Evolutionary conservation across 2,329 filamentous ascomycete species (phyloP).

Genomic region (Pseudogymnoascus sp.): DNA sequence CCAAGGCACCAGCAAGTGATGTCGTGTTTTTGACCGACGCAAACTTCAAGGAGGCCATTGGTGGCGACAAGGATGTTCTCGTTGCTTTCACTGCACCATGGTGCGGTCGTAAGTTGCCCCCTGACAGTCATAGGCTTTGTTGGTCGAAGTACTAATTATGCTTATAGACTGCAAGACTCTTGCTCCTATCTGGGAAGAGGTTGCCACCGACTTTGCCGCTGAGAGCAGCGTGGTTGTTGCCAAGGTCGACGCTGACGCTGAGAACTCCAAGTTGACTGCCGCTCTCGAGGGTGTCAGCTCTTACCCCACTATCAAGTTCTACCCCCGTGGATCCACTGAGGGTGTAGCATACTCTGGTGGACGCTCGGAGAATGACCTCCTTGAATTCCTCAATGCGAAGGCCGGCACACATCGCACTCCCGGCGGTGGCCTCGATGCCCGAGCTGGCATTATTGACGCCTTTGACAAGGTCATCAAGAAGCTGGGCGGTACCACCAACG

Average conservation of each 20-base stretch:
- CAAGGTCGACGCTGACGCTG: conserved; percentile 90
- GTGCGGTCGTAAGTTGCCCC: conserved; percentile 82
- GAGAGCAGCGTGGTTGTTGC: conserved; percentile 79
- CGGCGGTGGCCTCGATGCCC: conserved; percentile 72
- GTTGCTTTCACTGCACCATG: conserved; percentile 97
- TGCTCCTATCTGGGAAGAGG: conserved; percentile 81
- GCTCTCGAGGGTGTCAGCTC: conserved; percentile 70
- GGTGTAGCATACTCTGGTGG: conserved; percentile 66
- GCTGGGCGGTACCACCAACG: conserved; percentile 53
- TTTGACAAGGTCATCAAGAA: conserved; percentile 72
- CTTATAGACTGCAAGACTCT: conserved; percentile 87
- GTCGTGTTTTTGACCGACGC: conserved; percentile 76
- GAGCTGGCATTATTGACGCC: conserved; percentile 74
- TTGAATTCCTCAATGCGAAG: conserved; percentile 82
- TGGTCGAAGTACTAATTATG: conserved; percentile 17
- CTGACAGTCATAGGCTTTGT: neutral
- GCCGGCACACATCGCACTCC: conserved; percentile 76
- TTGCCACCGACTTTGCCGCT: conserved; percentile 73
- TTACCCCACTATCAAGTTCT: conserved; percentile 98
- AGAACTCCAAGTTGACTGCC: conserved; percentile 74
- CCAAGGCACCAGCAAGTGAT: conserved; percentile 65
- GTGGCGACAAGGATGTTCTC: conserved; percentile 79
- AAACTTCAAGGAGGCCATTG: conserved; percentile 71
- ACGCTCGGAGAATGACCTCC: conserved; percentile 68
- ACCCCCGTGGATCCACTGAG: conserved; percentile 75